These are phyloP conservation scores for Helianthus annuus DNA, from an alignment of 129 eudicot genomes.

Conservation along the genomic window DNA sequence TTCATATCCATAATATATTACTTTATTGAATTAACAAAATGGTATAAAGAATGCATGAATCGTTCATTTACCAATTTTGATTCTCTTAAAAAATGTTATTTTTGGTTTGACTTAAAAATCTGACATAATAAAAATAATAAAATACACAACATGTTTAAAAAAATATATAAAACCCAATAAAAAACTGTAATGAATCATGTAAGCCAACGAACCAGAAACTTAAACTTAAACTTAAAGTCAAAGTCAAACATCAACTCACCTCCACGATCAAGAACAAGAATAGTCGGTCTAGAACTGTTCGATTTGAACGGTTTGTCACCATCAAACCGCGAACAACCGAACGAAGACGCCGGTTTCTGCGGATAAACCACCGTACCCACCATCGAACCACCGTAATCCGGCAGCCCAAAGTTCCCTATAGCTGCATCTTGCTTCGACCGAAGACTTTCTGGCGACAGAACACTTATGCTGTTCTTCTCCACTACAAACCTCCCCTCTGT, in stretches of 20 bases:
- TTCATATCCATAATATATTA: no score
- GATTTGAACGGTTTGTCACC: conserved; percentile 84
- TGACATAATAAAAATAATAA: not conserved
- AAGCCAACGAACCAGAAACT: conserved; percentile 4
- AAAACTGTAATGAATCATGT: not conserved
- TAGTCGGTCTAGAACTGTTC: conserved; percentile 58
- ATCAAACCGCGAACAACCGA: conserved; percentile 59
- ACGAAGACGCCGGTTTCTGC: conserved; percentile 12
- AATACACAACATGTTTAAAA: not conserved
- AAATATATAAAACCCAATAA: not conserved
- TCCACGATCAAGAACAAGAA: conserved; percentile 97
- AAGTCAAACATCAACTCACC: conserved; percentile 45
- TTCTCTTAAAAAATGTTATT: not conserved
- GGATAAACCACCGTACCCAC: conserved; percentile 80
- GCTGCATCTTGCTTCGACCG: conserved; percentile 80
- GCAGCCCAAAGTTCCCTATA: conserved; percentile 89
- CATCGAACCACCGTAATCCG: conserved; percentile 94
- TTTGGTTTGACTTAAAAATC: conserved; percentile 1
- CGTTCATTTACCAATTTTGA: not conserved
- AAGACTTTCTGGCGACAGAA: conserved; percentile 52
- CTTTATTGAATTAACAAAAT: no score
- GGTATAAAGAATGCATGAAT: not conserved
- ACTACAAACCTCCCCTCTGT: conserved; percentile 73
- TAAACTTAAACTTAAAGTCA: conserved; percentile 4
- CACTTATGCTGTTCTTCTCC: conserved; percentile 79